phyloP scores from a whole-genome alignment of 108 stramenopile species.

The Skeletonema potamos region DNA sequence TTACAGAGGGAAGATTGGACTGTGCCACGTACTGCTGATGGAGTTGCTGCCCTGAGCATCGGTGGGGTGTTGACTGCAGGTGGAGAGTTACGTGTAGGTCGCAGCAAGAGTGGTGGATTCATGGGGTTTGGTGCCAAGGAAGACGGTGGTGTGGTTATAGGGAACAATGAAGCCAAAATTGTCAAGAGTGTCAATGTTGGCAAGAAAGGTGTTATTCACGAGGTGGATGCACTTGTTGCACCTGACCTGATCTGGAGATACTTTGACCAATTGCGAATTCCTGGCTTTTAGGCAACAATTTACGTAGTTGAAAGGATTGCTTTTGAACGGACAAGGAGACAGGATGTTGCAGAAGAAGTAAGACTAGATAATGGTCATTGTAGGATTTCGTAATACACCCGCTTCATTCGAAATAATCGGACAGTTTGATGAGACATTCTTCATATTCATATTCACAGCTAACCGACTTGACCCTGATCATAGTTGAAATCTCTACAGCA shows the following conservation, averaged over 20 bases:
- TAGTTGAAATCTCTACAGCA: conserved; percentile 65
- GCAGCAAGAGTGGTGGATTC: conserved; percentile 43
- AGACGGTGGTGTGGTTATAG: conserved; percentile 49
- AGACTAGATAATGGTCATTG: not conserved
- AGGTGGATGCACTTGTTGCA: conserved; percentile 45
- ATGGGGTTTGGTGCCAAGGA: conserved; percentile 45
- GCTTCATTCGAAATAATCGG: too few relatives aligned
- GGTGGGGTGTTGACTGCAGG: conserved; percentile 43
- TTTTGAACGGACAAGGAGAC: not conserved
- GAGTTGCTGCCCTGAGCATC: conserved; percentile 40
- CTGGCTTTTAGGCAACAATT: conserved; percentile 22
- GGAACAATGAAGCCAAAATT: conserved; percentile 42
- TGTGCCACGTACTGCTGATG: conserved; percentile 23
- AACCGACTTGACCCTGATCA: not conserved
- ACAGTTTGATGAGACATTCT: not conserved
- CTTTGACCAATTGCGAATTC: conserved; percentile 45
- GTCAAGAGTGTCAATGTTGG: conserved; percentile 41
- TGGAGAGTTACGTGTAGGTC: conserved; percentile 44
- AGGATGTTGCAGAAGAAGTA: not conserved
- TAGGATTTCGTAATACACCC: not conserved
- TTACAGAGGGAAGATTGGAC: conserved; percentile 49
- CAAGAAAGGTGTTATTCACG: conserved; percentile 34
- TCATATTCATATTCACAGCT: not conserved
- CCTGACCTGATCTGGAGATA: conserved; percentile 51
- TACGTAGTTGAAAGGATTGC: not conserved